These are phyloP conservation scores for Venturiaceae sp. DNA, from an alignment of 2,329 filamentous ascomycete species.

Conservation along the genomic window DNA sequence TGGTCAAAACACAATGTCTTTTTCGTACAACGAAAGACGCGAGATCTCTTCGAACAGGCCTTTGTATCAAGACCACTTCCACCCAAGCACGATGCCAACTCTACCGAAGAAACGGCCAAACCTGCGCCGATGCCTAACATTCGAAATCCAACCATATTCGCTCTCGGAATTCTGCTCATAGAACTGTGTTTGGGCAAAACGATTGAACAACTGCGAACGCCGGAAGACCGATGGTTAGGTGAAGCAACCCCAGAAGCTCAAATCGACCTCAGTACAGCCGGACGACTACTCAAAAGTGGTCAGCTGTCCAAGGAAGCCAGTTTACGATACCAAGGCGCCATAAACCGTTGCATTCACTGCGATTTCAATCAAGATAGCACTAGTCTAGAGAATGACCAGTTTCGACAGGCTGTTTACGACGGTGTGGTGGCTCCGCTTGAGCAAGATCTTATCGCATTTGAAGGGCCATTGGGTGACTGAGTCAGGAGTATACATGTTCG, in stretches of 20 bases:
- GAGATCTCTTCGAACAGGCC: not conserved
- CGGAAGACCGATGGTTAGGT: not conserved
- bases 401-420: conserved; percentile 4
- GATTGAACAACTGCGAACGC: conserved; percentile 1
- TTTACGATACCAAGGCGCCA: not conserved
- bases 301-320: not conserved
- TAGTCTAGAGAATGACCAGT: conserved; percentile 2
- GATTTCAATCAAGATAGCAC: not conserved
- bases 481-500: too few relatives aligned
- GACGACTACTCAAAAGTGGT: not conserved
- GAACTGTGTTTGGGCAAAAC: conserved; percentile 8
- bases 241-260: not conserved
- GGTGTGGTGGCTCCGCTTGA: conserved; percentile 1
- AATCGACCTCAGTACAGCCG: not conserved
- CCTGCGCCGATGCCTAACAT: not conserved
- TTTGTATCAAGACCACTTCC: not conserved
- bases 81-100: not conserved
- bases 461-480: not conserved
- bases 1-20: not conserved
- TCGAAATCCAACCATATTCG: conserved; percentile 7
- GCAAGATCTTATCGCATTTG: conserved; percentile 2
- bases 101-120: not conserved
- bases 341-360: not conserved
- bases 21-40: not conserved
- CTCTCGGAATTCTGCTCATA: conserved; percentile 10